These are phyloP conservation scores for Hericium rajendrae DNA, from an alignment of 768 basidiomycete genomes.

Conservation along the genomic window DNA sequence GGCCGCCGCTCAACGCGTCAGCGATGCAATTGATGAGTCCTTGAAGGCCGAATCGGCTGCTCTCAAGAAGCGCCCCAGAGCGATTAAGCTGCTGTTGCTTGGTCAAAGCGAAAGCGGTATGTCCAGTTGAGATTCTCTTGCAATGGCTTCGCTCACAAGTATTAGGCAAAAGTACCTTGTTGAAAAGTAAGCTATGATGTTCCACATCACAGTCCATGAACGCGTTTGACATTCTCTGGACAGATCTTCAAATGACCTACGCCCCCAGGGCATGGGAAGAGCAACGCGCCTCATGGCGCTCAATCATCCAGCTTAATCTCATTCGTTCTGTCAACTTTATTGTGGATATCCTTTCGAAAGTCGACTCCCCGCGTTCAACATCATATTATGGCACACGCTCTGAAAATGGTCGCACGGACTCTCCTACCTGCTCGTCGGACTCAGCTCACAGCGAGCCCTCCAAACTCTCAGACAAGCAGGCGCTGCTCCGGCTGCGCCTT, in stretches of 20 bases:
- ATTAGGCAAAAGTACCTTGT: conserved; percentile 30
- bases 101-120: conserved; percentile 28
- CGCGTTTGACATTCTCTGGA: too few species aligned
- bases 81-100: conserved; percentile 28
- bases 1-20: conserved; percentile 45
- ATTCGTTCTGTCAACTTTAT: conserved; percentile 62
- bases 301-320: conserved; percentile 73
- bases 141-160: background rate
- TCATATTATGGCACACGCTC: background rate
- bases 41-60: conserved; percentile 20
- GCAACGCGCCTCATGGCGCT: conserved; percentile 67
- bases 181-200: conserved; percentile 24
- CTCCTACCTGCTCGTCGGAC: background rate
- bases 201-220: background rate
- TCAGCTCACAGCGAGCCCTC: conserved; percentile 6
- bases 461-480: conserved; percentile 43
- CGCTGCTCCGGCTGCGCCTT: conserved; percentile 40
- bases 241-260: conserved; percentile 69
- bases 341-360: conserved; percentile 39
- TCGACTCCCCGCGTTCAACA: background rate
- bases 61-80: conserved; percentile 29
- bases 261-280: conserved; percentile 51
- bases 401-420: background rate
- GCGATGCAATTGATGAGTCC: conserved; percentile 35
- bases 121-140: conserved; percentile 1